Base-by-base conservation (phyloP, 2,329 filamentous ascomycete species). In the Cytospora leucostoma region DNA sequence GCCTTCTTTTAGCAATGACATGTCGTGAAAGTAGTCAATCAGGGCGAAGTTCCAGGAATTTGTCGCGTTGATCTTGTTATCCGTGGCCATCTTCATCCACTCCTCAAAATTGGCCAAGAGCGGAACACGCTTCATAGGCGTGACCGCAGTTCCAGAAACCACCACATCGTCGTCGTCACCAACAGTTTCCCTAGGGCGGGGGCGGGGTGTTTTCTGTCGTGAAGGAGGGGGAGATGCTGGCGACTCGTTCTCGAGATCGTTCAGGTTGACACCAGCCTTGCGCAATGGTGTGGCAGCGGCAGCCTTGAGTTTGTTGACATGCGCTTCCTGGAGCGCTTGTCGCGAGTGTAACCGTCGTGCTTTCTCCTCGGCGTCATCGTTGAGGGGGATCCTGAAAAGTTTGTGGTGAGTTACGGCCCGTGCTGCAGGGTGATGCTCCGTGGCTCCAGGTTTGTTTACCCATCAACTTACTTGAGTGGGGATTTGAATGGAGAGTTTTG, bases 1-100 rank as follows among this genome's bases (percentile, higher is more conserved):
- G 35, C 95, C 95, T 73, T 99, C 95, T 74, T 96, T 96, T 55
- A 99, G 82, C 51, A 99, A 80, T 1, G 93, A 97, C 95, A 99
- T 98, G 73, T 99, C 95, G 76, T 99, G 94, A 72, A 99, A 99
- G 78, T 99, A 99, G 76, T 99, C 95, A 74, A 99, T 99, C 19
- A 99, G 85, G n/a, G 95, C 95, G 78, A 99, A 98, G 76, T 98
- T 98, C 95, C 95, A 99, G 35, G 93, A 97, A 76, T 99, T 99
- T 65, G 90, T 88, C 56, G 95, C 94, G 74, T 98, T 99, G 82
- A 99, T 99, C 78, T 95, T 95, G 79, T 99, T 99, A 80, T 99
- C 95, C 17, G 95, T 98, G 2, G 95, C 95, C 93, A 99, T 96
- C 83, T 98, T 99, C 93, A 99, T 98, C 95, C 94, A 98, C 75